Percentiles rank a stretch among this genome's conserved stretches.
phyloP scores from a whole-genome alignment of 1,139 yeast species.

The Candida dubliniensis region DNA sequence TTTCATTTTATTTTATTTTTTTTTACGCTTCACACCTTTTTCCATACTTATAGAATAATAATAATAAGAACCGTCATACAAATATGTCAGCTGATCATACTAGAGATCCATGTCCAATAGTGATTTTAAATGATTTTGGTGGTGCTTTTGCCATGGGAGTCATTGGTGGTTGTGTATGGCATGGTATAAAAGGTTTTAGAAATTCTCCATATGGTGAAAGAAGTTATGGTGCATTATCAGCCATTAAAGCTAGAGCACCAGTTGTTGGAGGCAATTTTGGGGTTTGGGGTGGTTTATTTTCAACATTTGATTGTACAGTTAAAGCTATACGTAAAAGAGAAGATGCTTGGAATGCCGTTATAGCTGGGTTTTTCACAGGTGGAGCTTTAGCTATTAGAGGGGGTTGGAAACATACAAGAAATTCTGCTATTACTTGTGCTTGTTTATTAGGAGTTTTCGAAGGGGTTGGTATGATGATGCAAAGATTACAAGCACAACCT shows the following conservation, averaged over 20 bases:
- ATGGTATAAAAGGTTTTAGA: conserved; percentile 97
- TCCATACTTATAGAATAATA: too few relatives aligned
- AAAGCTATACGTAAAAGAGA: conserved; percentile 96
- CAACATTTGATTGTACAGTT: conserved; percentile 93
- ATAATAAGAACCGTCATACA: too few relatives aligned
- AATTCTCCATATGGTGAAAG: conserved; percentile 97
- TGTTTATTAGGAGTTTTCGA: conserved; percentile 94
- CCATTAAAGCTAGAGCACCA: conserved; percentile 95
- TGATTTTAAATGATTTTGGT: conserved; percentile 93
- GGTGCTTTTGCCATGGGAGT: conserved; percentile 99
- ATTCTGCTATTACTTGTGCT: conserved; percentile 97
- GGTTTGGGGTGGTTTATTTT: conserved; percentile 98
- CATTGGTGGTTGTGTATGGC: conserved; percentile 98
- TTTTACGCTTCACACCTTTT: too few relatives aligned
- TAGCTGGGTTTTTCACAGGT: conserved; percentile 98
- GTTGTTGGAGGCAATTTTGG: conserved; percentile 99
- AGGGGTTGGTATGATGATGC: conserved; percentile 97
- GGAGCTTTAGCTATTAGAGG: conserved; percentile 98
- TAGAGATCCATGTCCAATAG: conserved; percentile 99
- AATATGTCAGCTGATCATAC: conserved; percentile 91
- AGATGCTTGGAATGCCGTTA: conserved; percentile 97
- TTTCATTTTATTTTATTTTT: too few relatives aligned
- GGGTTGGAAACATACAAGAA: conserved; percentile 96
- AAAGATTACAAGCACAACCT: conserved; percentile 86
- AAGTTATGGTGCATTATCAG: conserved; percentile 82